Evolutionary conservation across 2,329 filamentous ascomycete genomes (phyloP), one percentile per base, ranked within the genome.

Genomic region (Sporothrix brasiliensis): DNA sequence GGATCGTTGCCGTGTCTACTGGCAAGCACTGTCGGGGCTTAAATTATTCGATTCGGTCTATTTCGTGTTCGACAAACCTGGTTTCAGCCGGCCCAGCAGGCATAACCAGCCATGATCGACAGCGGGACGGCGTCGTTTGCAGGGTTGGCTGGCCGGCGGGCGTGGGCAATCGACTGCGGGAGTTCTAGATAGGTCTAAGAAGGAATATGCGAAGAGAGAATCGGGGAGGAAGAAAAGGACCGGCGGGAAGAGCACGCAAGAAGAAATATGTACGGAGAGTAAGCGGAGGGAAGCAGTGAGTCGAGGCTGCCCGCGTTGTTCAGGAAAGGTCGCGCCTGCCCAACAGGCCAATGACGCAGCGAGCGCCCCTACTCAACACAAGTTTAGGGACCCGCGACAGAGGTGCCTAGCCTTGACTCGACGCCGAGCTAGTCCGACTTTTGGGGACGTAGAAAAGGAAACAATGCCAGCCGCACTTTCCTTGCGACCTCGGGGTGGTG

Each of bases 51-150:
- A 50, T 24, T 52, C 54, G 41, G 44, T 41, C 53, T 24, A 52
- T 60, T 68, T 60, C 54, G 53, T 69, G 53, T 52, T 61, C 56
- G 47, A 61, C 49, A 69, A 69, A 67, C 67, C 66, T 69, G 47
- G 70, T 60, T 71, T 69, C 70, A 71, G 70, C 67, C 70, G 70
- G 70, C 34, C 61, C 60, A 54, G 53, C 34, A 47, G 41, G 54
- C 50, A 58, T 24, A 39, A 44, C 47, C 60, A 50, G 58, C 67
- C 67, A 69, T 69, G 70, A 44, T 67, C 70, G 60, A 61, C 53
- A 54, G 53, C 63, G 44, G 69, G 69, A 53, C 53, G 39, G 47
- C 39, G 19, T 30, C 21, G 41, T 71, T 69, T 63, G 68, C 67
- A 69, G 24, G 34, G 49, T 11, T 53, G 27, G 44, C 27, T 24